These are phyloP conservation scores for Hypoxylon sp. DNA, from an alignment of 2,329 filamentous ascomycete genomes.

Conservation along the genomic window DNA sequence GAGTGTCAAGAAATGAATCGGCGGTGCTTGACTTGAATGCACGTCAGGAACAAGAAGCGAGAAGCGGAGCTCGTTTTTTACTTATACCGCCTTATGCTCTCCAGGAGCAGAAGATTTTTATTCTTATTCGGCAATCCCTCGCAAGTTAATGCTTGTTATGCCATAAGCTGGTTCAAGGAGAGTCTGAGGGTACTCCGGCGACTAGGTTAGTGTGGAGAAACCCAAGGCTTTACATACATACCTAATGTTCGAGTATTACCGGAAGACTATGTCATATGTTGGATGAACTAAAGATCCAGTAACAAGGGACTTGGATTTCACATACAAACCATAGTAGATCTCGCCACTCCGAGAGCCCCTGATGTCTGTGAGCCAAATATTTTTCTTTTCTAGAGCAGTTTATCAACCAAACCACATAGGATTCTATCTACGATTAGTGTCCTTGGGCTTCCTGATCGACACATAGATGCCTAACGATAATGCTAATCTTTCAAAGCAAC, in stretches of 20 bases:
- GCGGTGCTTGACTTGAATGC: constrained; percentile 6
- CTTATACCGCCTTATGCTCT: constrained; percentile 14
- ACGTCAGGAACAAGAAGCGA: background rate
- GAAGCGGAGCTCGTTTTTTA: constrained; percentile 5
- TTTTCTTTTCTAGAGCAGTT: background rate
- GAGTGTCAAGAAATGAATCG: constrained; percentile 1
- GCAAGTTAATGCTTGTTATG: constrained; percentile 5
- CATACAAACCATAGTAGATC: constrained; percentile 3
- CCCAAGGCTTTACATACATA: constrained; percentile 7
- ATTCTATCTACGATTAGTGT: background rate
- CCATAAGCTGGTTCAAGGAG: background rate
- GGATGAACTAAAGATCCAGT: constrained; percentile 5
- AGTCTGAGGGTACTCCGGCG: constrained; percentile 13
- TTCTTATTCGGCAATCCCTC: background rate
- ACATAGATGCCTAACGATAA: background rate
- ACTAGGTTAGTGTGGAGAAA: constrained; percentile 24
- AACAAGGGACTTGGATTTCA: constrained; percentile 1
- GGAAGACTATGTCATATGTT: constrained; percentile 2
- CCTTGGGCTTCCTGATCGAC: background rate
- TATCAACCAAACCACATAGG: background rate
- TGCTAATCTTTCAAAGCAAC: background rate
- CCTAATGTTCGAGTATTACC: background rate
- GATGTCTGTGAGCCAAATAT: background rate
- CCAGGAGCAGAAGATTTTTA: background rate
- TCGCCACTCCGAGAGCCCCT: background rate